Evolutionary conservation across 768 basidiomycete genomes (phyloP).

Genomic region (Auricularia cornea): DNA sequence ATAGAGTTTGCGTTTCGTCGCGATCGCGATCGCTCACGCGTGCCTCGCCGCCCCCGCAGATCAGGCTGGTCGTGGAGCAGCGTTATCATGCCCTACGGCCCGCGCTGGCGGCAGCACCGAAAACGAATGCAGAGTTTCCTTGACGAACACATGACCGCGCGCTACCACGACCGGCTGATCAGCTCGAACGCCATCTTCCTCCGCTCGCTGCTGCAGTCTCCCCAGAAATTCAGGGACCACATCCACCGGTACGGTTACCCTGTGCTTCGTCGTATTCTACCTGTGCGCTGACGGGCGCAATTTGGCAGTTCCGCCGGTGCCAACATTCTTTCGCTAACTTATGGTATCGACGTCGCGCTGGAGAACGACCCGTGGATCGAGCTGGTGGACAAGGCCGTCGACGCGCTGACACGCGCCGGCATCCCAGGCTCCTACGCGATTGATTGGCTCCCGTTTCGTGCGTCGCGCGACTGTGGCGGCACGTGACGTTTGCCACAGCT

Average conservation of each 20-base stretch:
- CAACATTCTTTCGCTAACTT: background rate
- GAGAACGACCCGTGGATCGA: conserved; percentile 14
- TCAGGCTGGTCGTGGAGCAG: background rate
- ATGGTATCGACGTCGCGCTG: background rate
- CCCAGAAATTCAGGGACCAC: background rate
- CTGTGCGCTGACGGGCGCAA: background rate
- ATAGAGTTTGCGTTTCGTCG: background rate
- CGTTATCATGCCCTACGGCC: background rate
- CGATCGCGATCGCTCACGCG: background rate
- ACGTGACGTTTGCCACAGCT: background rate
- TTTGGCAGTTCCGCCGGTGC: background rate
- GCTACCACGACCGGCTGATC: background rate
- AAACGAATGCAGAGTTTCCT: background rate
- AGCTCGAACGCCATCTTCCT: background rate
- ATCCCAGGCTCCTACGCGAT: background rate
- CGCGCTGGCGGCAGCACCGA: background rate
- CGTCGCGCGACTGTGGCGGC: background rate
- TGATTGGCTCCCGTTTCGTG: background rate
- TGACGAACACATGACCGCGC: background rate
- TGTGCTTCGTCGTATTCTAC: background rate
- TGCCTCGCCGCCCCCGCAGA: background rate
- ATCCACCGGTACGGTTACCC: background rate
- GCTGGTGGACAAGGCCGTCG: conserved; percentile 31
- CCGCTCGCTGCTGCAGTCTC: background rate
- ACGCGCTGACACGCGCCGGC: conserved; percentile 22